Evolutionary conservation across 257 asterid genomes (phyloP).

Genomic region (Anisodus tanguticus): DNA sequence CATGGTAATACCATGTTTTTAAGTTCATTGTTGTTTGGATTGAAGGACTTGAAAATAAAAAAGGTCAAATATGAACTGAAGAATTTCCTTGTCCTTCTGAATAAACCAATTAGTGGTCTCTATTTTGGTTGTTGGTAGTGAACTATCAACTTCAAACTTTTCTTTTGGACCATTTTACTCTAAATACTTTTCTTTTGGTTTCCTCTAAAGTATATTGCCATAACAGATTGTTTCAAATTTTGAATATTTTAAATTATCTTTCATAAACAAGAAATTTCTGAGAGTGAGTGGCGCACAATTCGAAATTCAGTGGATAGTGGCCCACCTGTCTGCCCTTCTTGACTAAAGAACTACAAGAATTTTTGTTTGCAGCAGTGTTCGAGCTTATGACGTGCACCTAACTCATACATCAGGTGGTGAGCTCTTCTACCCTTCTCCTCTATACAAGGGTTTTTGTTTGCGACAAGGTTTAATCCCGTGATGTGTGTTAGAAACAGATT

Average conservation of each 20-base stretch:
- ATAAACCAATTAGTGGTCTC: not conserved
- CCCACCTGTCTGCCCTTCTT: not conserved
- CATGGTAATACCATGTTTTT: too few species aligned
- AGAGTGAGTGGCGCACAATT: not conserved
- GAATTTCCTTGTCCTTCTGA: too few species aligned
- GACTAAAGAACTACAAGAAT: too few species aligned
- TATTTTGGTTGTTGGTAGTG: slow-evolving; percentile 52
- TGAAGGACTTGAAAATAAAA: too few species aligned
- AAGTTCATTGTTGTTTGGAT: too few species aligned
- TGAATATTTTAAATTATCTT: not conserved
- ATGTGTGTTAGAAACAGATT: too few species aligned
- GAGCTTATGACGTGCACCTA: not conserved
- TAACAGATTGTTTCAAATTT: not conserved
- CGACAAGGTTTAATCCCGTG: not conserved
- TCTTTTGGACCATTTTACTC: not conserved
- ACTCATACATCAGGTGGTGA: not conserved
- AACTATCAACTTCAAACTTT: not conserved
- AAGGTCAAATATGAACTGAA: too few species aligned
- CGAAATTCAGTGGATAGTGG: not conserved
- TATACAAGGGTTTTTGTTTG: not conserved
- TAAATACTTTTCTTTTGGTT: not conserved
- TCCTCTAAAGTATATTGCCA: not conserved
- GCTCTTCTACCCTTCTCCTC: not conserved
- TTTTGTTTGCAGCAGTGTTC: too few species aligned
- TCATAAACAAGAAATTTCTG: not conserved